Evolutionary conservation across 805 yeast species (phyloP), one percentile per base, ranked within the genome.

Genomic region (Candida loeiensis): DNA sequence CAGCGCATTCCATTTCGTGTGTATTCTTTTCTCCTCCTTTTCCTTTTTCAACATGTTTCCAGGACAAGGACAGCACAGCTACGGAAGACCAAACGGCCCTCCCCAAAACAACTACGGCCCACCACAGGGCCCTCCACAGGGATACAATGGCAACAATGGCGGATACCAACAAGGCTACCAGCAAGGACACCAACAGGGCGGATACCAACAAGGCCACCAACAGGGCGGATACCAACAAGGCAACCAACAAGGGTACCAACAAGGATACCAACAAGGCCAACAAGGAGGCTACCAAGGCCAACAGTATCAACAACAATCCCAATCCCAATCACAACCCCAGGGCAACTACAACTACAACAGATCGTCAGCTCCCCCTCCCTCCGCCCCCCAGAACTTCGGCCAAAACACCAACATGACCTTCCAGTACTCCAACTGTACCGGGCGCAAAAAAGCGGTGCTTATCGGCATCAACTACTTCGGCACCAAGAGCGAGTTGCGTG

Each of bases 361-460:
- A n/a, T 45, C 48, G 16, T 22, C 39, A 21, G 48, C 36, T 8
- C 46, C 54, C 4, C 56, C 55, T 3, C 71, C 71, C 6, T 51
- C 59, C 6, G 53, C 56, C 3, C 68, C 71, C 1, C 73, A 67
- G 45, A 50, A 51, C 22, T 67, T 67, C 37, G 66, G 65, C 11
- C 62, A 58, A 39, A 61, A 63, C 44, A 45, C 62, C 33, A 54
- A 54, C 43, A 57, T 61, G 55, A 61, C 69, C 4, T 67, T 55
- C 50, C 66, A 58, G 46, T 64, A 64, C 48, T 64, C 70, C 39
- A 61, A 61, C 50, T 64, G 70, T 55, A 40, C 49, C 2, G 70
- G 70, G 4, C 48, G 55, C 37, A 63, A 56, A 47, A 64, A 63
- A 46, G 70, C 70, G 11, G 44, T 64, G n/a, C 47, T 64, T 18